Percentiles rank a stretch among this genome's conserved stretches.
These are phyloP conservation scores for Selaginella moellendorffii DNA, from an alignment of 75 land plant genomes.

Conservation along the genomic window DNA sequence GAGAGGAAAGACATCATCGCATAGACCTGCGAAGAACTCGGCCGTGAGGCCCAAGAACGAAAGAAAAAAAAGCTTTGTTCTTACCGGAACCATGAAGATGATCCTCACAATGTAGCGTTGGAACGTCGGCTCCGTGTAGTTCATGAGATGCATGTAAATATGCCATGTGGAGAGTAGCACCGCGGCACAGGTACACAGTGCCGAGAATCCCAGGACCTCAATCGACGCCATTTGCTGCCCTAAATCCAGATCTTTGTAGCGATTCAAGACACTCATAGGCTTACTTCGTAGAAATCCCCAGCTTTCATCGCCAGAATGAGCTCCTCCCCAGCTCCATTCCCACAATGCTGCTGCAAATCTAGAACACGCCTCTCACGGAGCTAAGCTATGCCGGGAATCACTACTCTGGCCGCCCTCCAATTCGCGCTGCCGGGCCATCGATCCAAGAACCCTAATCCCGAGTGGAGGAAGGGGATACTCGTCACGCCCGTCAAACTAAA, in stretches of 20 bases:
- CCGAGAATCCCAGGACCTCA: conserved; percentile 29
- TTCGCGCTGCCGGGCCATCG: too few relatives aligned
- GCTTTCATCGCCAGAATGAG: too few relatives aligned
- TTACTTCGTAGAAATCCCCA: too few relatives aligned
- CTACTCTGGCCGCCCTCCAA: too few relatives aligned
- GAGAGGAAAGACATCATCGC: conserved; percentile 84
- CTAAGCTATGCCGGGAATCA: too few relatives aligned
- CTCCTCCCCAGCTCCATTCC: too few relatives aligned
- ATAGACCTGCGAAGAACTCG: conserved; percentile 47
- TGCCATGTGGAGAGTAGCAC: conserved; percentile 48
- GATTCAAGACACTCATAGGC: neutral
- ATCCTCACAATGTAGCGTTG: conserved; percentile 88
- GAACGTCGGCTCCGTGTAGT: conserved; percentile 79
- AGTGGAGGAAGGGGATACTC: too few relatives aligned
- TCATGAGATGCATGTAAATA: conserved; percentile 69
- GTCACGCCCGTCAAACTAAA: too few relatives aligned
- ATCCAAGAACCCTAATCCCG: too few relatives aligned
- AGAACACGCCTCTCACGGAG: too few relatives aligned
- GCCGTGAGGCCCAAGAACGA: neutral
- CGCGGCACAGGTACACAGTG: conserved; percentile 55
- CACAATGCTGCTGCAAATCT: too few relatives aligned
- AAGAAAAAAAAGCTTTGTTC: conserved; percentile 1
- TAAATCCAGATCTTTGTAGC: neutral
- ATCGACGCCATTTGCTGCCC: conserved; percentile 10
- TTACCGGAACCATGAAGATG: conserved; percentile 89